Evolutionary conservation across 1,139 yeast species (phyloP).

Genomic region (Wickerhamomyces sp.): DNA sequence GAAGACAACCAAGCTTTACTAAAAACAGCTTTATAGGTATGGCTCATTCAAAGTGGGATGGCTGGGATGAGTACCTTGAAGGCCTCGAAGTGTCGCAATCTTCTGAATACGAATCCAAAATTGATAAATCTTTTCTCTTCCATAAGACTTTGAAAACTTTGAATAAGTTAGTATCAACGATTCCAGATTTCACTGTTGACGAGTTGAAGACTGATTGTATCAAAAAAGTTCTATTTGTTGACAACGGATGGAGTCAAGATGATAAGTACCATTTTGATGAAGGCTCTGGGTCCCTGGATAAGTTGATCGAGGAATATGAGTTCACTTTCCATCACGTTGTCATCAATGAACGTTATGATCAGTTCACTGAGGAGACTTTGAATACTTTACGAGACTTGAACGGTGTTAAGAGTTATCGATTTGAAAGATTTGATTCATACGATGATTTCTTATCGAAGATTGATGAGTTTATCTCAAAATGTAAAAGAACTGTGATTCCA

Average conservation of each 20-base stretch:
- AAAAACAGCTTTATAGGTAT: constrained; percentile 53
- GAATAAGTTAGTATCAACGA: constrained; percentile 6
- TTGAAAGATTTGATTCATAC: constrained; percentile 10
- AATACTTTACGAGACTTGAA: constrained; percentile 1
- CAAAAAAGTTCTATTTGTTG: constrained; percentile 15
- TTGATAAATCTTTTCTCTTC: constrained; percentile 5
- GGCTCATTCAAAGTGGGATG: constrained; percentile 46
- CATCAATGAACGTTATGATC: constrained; percentile 6
- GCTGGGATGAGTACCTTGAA: constrained; percentile 46
- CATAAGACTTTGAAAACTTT: constrained; percentile 5
- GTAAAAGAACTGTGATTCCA: constrained; percentile 10
- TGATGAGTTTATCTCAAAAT: constrained; percentile 1
- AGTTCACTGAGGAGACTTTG: constrained; percentile 4
- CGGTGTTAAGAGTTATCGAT: constrained; percentile 10
- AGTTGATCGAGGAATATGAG: constrained; percentile 5
- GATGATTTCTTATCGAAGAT: constrained; percentile 2
- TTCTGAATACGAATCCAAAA: constrained; percentile 1
- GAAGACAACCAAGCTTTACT: constrained; percentile 25
- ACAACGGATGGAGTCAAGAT: constrained; percentile 3
- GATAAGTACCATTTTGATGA: background rate
- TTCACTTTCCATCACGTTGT: constrained; percentile 9
- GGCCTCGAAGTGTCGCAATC: constrained; percentile 32
- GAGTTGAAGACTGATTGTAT: constrained; percentile 7
- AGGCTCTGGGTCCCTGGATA: constrained; percentile 1
- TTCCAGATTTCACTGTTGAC: constrained; percentile 1